Evolutionary conservation across 2,329 filamentous ascomycete genomes (phyloP).

Genomic region (Aspergillus thermomutatus): DNA sequence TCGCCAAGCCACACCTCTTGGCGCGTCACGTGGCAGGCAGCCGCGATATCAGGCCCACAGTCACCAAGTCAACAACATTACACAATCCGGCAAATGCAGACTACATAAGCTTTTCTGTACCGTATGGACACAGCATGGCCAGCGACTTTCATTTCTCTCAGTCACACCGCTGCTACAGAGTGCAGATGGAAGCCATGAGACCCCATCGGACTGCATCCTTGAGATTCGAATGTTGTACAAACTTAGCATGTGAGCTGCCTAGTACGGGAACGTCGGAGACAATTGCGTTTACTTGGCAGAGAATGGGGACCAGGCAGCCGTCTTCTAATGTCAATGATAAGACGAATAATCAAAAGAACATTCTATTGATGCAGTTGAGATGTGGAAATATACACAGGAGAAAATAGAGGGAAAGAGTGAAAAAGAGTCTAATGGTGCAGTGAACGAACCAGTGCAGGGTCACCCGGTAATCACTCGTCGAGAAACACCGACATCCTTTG

Average conservation of each 20-base stretch:
- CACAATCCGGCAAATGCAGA: neutral
- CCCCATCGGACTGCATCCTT: neutral
- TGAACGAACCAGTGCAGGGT: constrained; percentile 10
- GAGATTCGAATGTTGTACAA: neutral
- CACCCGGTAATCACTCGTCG: constrained; percentile 37
- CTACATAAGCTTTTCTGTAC: no score
- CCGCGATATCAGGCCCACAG: constrained; percentile 15
- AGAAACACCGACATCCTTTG: constrained; percentile 37
- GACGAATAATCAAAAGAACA: neutral
- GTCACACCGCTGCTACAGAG: no score
- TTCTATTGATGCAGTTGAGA: neutral
- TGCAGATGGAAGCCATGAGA: no score
- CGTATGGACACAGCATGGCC: no score
- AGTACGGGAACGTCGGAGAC: neutral
- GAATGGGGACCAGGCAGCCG: neutral
- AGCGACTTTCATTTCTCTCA: no score
- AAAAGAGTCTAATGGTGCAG: neutral
- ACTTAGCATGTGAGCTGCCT: neutral
- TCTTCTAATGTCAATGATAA: neutral
- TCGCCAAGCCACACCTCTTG: constrained; percentile 21
- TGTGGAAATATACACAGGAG: neutral
- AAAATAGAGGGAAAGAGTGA: neutral
- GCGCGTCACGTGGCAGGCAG: constrained; percentile 30
- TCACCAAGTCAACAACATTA: neutral
- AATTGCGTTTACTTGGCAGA: neutral